Conservation (phyloP, 1,284 basidiomycete genomes). For the Trichosporon sp. region DNA sequence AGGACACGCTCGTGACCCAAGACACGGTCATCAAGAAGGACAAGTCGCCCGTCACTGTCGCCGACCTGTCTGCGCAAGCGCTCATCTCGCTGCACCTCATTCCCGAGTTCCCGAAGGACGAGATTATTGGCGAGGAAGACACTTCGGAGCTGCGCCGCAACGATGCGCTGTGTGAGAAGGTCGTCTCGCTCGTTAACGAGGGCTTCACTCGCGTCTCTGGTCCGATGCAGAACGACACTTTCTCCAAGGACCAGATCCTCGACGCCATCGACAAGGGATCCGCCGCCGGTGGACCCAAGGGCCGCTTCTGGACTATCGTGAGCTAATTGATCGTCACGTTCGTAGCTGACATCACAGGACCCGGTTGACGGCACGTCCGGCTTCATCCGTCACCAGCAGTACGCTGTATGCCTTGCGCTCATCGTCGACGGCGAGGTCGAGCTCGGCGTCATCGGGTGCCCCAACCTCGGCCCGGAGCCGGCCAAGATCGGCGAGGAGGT, state of each 20-base stretch:
- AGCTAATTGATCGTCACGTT: conserved; percentile 53
- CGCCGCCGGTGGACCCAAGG: conserved; percentile 71
- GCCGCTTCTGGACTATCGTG: conserved; percentile 65
- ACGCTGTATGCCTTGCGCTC: conserved; percentile 92
- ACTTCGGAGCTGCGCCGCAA: conserved; percentile 71
- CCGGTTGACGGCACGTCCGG: conserved; percentile 59
- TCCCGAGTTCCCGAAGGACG: conserved; percentile 78
- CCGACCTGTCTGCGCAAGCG: conserved; percentile 87
- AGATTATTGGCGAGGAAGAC: conserved; percentile 95
- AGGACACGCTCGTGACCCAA: conserved; percentile 80
- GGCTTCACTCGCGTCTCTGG: conserved; percentile 67
- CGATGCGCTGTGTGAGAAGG: conserved; percentile 67
- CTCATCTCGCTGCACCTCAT: conserved; percentile 78
- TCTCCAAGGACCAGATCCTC: conserved; percentile 60
- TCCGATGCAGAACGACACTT: conserved; percentile 13
- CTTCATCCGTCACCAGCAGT: conserved; percentile 94
- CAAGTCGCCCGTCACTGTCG: conserved; percentile 95
- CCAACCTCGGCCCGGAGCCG: conserved; percentile 76
- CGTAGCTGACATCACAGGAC: conserved; percentile 37
- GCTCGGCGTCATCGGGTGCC: conserved; percentile 92
- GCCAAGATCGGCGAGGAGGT: conserved; percentile 63
- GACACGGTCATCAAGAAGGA: conserved; percentile 91
- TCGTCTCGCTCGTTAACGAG: conserved; percentile 81
- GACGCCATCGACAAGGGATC: conserved; percentile 85
- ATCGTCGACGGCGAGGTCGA: conserved; percentile 81